Evolutionary conservation across 2,329 filamentous ascomycete species (phyloP).

Genomic region (Cyclaneusma minus): DNA sequence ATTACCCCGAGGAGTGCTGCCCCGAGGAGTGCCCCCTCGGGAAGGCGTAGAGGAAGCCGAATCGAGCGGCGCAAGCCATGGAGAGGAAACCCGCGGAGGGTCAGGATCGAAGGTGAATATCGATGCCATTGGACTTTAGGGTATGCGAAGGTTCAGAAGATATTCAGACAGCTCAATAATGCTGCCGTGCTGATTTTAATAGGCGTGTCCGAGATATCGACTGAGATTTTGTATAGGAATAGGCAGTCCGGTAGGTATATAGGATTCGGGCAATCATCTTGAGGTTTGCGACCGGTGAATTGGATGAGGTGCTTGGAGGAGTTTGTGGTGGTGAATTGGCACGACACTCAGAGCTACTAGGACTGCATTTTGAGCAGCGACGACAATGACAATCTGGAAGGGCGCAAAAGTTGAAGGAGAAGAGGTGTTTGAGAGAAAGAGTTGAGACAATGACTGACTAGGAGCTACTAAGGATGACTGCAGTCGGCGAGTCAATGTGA

Average conservation of each 20-base stretch:
- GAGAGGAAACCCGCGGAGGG: slow-evolving; percentile 74
- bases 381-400: too few relatives aligned
- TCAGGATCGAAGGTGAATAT: slow-evolving; percentile 92
- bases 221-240: slow-evolving; percentile 32
- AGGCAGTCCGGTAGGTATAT: slow-evolving; percentile 22
- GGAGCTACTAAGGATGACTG: too few relatives aligned
- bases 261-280: slow-evolving; percentile 34
- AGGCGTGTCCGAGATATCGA: slow-evolving; percentile 20
- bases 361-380: too few relatives aligned
- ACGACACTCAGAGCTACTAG: too few relatives aligned
- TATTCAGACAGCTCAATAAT: slow-evolving; percentile 2
- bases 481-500: too few relatives aligned
- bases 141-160: not conserved
- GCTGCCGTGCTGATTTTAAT: slow-evolving; percentile 1
- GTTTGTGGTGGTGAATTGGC: not conserved
- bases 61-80: slow-evolving; percentile 55
- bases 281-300: slow-evolving; percentile 11
- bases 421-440: too few relatives aligned
- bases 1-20: too few relatives aligned
- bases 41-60: too few relatives aligned
- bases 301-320: not conserved
- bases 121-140: slow-evolving; percentile 90
- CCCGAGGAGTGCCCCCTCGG: too few relatives aligned
- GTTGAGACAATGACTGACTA: too few relatives aligned
- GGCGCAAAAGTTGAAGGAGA: too few relatives aligned